phyloP scores from a whole-genome alignment of 768 basidiomycete species.

The Termitomyces titanicus region DNA sequence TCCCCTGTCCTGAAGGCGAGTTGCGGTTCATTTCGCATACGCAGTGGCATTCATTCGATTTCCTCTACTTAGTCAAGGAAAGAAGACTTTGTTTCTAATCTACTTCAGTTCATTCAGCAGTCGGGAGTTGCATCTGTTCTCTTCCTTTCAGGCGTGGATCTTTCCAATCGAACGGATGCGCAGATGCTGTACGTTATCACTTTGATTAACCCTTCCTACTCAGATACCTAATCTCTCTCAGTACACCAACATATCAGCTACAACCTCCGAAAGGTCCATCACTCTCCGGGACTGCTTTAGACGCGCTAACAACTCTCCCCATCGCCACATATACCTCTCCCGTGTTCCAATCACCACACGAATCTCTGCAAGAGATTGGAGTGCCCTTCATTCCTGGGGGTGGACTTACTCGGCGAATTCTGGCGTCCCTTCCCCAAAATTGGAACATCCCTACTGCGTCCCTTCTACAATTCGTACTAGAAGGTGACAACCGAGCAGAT shows the following conservation, averaged over 20 bases:
- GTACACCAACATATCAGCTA: constrained; percentile 65
- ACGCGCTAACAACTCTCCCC: constrained; percentile 40
- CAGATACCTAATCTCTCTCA: constrained; percentile 20
- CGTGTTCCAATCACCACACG: constrained; percentile 29
- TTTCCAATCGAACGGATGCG: constrained; percentile 65
- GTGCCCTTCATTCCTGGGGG: constrained; percentile 79
- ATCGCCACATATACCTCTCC: constrained; percentile 55
- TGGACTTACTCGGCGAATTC: constrained; percentile 65
- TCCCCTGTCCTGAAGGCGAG: constrained; percentile 76
- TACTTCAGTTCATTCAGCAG: constrained; percentile 53
- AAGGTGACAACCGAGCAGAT: constrained; percentile 79
- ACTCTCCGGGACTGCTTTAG: constrained; percentile 41
- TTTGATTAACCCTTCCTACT: neutral
- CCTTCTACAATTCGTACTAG: constrained; percentile 72
- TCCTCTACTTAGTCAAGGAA: constrained; percentile 60
- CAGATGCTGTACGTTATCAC: constrained; percentile 65
- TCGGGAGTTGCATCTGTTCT: constrained; percentile 51
- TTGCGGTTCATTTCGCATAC: neutral
- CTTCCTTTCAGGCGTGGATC: constrained; percentile 74
- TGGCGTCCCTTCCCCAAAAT: constrained; percentile 48
- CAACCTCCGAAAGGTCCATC: constrained; percentile 39
- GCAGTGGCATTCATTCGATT: neutral
- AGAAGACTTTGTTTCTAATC: constrained; percentile 54
- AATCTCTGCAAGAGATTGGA: constrained; percentile 18
- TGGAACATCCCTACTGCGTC: constrained; percentile 54